Evolutionary conservation across 495 filamentous ascomycete genomes (phyloP).

Genomic region (Lentithecium fluviatile): DNA sequence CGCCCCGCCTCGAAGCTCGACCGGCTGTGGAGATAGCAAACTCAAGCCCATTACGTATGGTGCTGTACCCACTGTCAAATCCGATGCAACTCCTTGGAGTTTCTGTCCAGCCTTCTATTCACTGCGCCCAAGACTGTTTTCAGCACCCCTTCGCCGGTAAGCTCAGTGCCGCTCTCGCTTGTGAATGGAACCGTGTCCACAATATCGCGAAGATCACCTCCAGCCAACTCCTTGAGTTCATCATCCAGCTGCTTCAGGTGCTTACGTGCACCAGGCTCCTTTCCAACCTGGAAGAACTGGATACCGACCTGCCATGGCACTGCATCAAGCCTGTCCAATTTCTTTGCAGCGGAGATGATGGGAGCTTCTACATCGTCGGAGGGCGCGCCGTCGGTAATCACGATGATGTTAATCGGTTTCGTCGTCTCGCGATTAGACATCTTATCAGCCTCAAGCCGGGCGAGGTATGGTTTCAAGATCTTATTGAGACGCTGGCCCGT

Average conservation of each 20-base stretch:
- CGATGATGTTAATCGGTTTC: slow-evolving; percentile 90
- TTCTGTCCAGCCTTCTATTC: slow-evolving; percentile 28
- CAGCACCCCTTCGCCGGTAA: slow-evolving; percentile 69
- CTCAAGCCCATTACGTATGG: too few relatives aligned
- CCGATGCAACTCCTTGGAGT: slow-evolving; percentile 24
- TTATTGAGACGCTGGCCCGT: slow-evolving; percentile 70
- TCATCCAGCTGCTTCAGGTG: slow-evolving; percentile 79
- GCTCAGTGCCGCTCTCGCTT: slow-evolving; percentile 43
- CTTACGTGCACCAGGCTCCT: slow-evolving; percentile 61
- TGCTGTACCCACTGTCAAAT: too few relatives aligned
- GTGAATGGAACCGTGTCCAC: slow-evolving; percentile 88
- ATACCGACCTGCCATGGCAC: slow-evolving; percentile 86
- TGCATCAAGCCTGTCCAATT: slow-evolving; percentile 69
- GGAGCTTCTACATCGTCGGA: slow-evolving; percentile 76
- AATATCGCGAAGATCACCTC: slow-evolving; percentile 72
- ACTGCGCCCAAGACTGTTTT: slow-evolving; percentile 57
- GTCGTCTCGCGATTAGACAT: slow-evolving; percentile 48
- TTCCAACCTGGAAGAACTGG: slow-evolving; percentile 95
- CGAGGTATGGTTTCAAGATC: slow-evolving; percentile 73
- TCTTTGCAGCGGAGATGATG: slow-evolving; percentile 64
- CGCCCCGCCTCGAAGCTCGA: too few relatives aligned
- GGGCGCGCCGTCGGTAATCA: slow-evolving; percentile 87
- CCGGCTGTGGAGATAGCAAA: too few relatives aligned
- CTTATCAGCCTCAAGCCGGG: too few relatives aligned
- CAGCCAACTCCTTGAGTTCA: slow-evolving; percentile 55